These are phyloP conservation scores for Solanum sparsipilum DNA, from an alignment of 257 asterid genomes.

Conservation along the genomic window DNA sequence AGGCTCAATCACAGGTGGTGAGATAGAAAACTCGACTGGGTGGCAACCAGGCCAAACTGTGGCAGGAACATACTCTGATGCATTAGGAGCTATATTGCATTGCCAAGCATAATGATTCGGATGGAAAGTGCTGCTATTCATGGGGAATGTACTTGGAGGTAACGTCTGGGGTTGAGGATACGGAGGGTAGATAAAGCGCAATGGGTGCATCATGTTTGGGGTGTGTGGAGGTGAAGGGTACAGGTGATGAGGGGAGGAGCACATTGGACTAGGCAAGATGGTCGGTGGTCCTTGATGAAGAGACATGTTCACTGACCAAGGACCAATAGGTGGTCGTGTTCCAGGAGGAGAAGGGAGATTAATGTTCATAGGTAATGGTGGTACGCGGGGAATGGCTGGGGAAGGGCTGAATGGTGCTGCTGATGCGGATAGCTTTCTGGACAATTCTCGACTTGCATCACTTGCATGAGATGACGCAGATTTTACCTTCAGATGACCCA, in stretches of 20 bases:
- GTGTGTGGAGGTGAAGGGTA: constrained; percentile 90
- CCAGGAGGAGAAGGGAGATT: constrained; percentile 55
- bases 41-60: constrained; percentile 73
- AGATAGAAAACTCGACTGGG: constrained; percentile 50
- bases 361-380: constrained; percentile 60
- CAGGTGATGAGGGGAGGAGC: constrained; percentile 74
- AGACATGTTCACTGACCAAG: constrained; percentile 86
- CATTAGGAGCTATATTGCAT: constrained; percentile 44
- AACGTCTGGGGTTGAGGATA: constrained; percentile 60
- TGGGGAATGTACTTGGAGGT: constrained; percentile 54
- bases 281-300: constrained; percentile 78
- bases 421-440: constrained; percentile 82
- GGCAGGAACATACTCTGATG: constrained; percentile 52
- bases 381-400: constrained; percentile 35
- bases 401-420: constrained; percentile 97
- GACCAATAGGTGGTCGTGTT: constrained; percentile 46
- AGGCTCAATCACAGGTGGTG: constrained; percentile 60
- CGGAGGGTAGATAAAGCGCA: constrained; percentile 82
- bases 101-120: constrained; percentile 77
- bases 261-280: constrained; percentile 55
- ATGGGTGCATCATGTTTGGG: constrained; percentile 79
- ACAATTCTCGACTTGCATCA: constrained; percentile 46
- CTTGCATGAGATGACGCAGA: constrained; percentile 21
- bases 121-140: constrained; percentile 56
- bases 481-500: constrained; percentile 32